Evolutionary conservation across 352 stramenopile genomes (phyloP).

Genomic region (Phytophthora ohioensis): DNA sequence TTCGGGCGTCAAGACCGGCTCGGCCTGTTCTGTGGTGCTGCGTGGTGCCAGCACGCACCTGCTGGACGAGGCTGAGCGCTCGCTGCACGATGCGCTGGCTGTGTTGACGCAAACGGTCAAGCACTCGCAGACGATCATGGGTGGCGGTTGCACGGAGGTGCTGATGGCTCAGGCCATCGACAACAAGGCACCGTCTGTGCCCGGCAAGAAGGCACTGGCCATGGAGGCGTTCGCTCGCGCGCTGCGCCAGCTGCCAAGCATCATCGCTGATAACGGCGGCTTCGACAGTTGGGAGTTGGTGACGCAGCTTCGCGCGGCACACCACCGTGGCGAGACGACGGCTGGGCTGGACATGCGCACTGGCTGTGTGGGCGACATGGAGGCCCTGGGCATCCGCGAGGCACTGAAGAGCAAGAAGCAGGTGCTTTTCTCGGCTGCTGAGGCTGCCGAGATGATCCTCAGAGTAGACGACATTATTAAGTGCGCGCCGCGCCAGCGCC

Average conservation of each 20-base stretch:
- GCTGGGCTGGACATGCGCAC: conserved; percentile 98
- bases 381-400: conserved; percentile 97
- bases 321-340: conserved; percentile 91
- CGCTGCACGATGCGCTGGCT: conserved; percentile 98
- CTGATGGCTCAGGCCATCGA: conserved; percentile 96
- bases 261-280: conserved; percentile 99
- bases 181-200: conserved; percentile 90
- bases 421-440: conserved; percentile 97
- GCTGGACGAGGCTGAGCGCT: conserved; percentile 99
- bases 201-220: conserved; percentile 98
- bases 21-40: conserved; percentile 95
- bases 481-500: conserved; percentile 86
- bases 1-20: conserved; percentile 96
- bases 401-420: conserved; percentile 97
- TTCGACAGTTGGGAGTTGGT: conserved; percentile 99
- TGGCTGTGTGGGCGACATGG: conserved; percentile 97
- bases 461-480: conserved; percentile 99
- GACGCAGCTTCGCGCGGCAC: conserved; percentile 94
- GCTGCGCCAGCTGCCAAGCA: conserved; percentile 97
- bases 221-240: conserved; percentile 98
- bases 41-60: conserved; percentile 96
- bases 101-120: conserved; percentile 98
- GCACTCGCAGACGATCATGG: conserved; percentile 96
- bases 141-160: conserved; percentile 97
- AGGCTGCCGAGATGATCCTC: conserved; percentile 99